Evolutionary conservation across 2,329 filamentous ascomycete genomes (phyloP).

Genomic region (Cercospora janseana): DNA sequence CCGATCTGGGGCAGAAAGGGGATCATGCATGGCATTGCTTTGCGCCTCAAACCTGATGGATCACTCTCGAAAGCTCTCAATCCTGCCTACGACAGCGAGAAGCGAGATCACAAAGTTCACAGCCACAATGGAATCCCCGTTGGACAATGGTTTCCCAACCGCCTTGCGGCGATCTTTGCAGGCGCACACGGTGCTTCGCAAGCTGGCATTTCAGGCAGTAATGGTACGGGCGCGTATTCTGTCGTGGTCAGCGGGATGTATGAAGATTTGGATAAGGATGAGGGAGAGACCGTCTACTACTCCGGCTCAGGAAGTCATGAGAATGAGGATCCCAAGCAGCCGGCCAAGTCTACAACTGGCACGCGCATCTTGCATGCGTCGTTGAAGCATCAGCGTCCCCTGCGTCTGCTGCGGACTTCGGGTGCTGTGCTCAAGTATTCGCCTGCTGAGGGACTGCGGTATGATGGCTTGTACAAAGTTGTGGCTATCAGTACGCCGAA

Average conservation of each 20-base stretch:
- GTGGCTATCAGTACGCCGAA: constrained; percentile 10
- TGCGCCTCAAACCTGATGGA: constrained; percentile 9
- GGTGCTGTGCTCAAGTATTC: constrained; percentile 18
- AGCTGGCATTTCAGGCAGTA: constrained; percentile 27
- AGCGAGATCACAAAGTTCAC: constrained; percentile 23
- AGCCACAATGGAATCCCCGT: constrained; percentile 30
- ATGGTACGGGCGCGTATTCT: constrained; percentile 25
- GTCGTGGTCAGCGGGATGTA: constrained; percentile 31
- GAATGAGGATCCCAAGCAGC: constrained; percentile 26
- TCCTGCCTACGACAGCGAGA: constrained; percentile 9
- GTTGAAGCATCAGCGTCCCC: constrained; percentile 13
- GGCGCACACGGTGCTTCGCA: constrained; percentile 31
- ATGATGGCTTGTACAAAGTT: constrained; percentile 33
- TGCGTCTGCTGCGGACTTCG: constrained; percentile 28
- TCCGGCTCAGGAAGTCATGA: constrained; percentile 30
- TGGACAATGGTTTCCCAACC: constrained; percentile 29
- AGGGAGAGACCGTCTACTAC: constrained; percentile 29
- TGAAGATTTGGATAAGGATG: constrained; percentile 29
- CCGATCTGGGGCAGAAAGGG: constrained; percentile 29
- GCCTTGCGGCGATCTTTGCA: constrained; percentile 27
- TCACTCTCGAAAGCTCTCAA: constrained; percentile 15
- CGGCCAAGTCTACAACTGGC: constrained; percentile 18
- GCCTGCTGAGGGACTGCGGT: constrained; percentile 26
- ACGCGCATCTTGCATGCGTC: constrained; percentile 27
- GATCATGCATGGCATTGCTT: constrained; percentile 32